Conservation (phyloP, 2,329 filamentous ascomycete genomes). For the Sclerotinia nivalis region DNA sequence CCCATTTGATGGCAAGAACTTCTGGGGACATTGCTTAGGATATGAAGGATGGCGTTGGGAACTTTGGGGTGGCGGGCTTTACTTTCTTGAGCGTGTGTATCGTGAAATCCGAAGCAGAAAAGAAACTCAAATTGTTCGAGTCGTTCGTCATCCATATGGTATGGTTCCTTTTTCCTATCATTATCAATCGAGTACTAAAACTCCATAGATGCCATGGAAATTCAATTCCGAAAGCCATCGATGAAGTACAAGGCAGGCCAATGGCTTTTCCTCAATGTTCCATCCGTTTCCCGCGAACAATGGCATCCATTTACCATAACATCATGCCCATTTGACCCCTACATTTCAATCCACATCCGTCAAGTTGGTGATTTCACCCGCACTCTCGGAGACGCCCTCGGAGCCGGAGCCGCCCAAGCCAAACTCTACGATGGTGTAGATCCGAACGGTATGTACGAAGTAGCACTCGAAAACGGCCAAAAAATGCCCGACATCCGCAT, state of each 20-base stretch:
- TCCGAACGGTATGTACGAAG: conserved; percentile 95
- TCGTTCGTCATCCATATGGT: conserved; percentile 94
- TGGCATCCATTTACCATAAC: conserved; percentile 99
- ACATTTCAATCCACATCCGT: conserved; percentile 90
- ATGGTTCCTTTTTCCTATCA: conserved; percentile 28
- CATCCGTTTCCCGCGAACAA: conserved; percentile 82
- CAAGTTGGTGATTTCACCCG: conserved; percentile 97
- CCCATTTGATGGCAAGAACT: conserved; percentile 77
- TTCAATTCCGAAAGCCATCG: conserved; percentile 93
- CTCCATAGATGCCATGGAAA: conserved; percentile 79
- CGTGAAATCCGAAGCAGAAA: conserved; percentile 84
- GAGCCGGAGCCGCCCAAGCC: conserved; percentile 81
- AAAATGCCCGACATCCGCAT: conserved; percentile 88
- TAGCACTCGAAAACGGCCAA: conserved; percentile 89
- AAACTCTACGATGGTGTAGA: conserved; percentile 91
- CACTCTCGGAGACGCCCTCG: conserved; percentile 92
- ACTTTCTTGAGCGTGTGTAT: conserved; percentile 84
- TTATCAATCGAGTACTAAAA: conserved; percentile 38
- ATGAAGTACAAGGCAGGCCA: conserved; percentile 99
- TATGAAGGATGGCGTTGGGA: conserved; percentile 99
- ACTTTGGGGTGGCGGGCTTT: conserved; percentile 79
- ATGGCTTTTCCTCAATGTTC: conserved; percentile 95
- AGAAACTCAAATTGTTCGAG: conserved; percentile 85
- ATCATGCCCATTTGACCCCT: conserved; percentile 93
- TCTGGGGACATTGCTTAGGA: conserved; percentile 92